Evolutionary conservation across 371 early-diverging fungal species (phyloP).

Genomic region (Mucor saturninus): DNA sequence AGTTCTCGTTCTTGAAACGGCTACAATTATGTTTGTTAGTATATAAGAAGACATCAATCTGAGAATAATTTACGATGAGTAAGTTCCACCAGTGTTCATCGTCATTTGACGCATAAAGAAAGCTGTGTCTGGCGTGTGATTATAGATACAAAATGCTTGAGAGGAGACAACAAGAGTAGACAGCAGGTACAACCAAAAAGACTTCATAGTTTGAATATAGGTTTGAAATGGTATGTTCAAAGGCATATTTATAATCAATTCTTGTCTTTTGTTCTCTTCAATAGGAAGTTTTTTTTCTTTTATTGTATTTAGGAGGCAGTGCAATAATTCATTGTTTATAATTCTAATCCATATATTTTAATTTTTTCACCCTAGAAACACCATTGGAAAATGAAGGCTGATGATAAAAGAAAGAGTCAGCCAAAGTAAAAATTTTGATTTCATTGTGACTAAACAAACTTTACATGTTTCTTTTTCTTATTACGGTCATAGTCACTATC

Average conservation of each 20-base stretch:
- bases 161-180: background rate
- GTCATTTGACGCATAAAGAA: slow-evolving; percentile 6
- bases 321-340: too few relatives aligned
- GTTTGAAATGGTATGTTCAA: too few relatives aligned
- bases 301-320: background rate
- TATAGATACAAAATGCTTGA: slow-evolving; percentile 22
- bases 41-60: background rate
- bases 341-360: slow-evolving; percentile 24
- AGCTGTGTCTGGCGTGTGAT: background rate
- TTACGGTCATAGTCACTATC: slow-evolving; percentile 20
- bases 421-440: background rate
- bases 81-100: background rate
- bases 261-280: background rate
- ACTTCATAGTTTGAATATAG: background rate
- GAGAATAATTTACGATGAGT: background rate
- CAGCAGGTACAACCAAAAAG: background rate
- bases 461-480: slow-evolving; percentile 20
- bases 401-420: background rate
- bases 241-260: background rate
- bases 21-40: background rate
- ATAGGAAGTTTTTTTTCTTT: background rate
- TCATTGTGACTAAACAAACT: background rate
- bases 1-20: slow-evolving; percentile 1
- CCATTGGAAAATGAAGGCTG: slow-evolving; percentile 27
- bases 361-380: slow-evolving; percentile 39